Evolutionary conservation across 225 moss, liverwort and hornwort genomes (phyloP).

Genomic region (Antitrichia curtipendula): DNA sequence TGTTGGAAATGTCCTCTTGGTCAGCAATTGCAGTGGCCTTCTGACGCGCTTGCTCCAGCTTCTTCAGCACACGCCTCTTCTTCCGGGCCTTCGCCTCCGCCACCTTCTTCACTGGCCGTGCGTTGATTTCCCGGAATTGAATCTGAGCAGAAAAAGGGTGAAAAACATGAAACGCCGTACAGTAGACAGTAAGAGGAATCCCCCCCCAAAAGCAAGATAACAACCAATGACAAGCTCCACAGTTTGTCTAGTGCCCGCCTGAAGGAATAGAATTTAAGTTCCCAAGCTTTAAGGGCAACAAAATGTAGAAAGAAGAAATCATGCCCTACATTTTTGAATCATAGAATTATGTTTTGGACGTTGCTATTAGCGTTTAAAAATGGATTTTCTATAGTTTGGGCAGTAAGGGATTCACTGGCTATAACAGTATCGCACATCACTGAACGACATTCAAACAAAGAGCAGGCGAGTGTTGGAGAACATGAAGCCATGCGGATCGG

Average conservation of each 20-base stretch:
- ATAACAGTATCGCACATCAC: background rate
- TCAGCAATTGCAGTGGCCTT: conserved; percentile 92
- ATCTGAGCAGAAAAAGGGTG: background rate
- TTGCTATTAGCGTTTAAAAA: background rate
- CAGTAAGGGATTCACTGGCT: background rate
- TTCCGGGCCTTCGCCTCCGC: conserved; percentile 96
- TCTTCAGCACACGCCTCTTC: conserved; percentile 75
- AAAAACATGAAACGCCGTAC: background rate
- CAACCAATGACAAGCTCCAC: background rate
- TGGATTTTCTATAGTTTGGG: background rate
- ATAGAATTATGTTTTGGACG: background rate
- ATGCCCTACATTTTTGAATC: background rate
- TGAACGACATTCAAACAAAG: background rate
- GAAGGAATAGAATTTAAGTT: background rate
- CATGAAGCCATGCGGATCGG: background rate
- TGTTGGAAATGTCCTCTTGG: conserved; percentile 76
- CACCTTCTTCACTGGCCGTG: conserved; percentile 95
- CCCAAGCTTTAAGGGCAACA: background rate
- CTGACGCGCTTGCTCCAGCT: conserved; percentile 84
- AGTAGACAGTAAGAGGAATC: background rate
- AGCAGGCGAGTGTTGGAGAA: background rate
- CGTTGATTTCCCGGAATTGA: conserved; percentile 79
- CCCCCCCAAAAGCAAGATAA: background rate
- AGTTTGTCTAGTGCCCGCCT: background rate
- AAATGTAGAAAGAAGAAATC: background rate